phyloP scores from a whole-genome alignment of 2,329 filamentous ascomycete genomes.

The Alternaria arbusti region DNA sequence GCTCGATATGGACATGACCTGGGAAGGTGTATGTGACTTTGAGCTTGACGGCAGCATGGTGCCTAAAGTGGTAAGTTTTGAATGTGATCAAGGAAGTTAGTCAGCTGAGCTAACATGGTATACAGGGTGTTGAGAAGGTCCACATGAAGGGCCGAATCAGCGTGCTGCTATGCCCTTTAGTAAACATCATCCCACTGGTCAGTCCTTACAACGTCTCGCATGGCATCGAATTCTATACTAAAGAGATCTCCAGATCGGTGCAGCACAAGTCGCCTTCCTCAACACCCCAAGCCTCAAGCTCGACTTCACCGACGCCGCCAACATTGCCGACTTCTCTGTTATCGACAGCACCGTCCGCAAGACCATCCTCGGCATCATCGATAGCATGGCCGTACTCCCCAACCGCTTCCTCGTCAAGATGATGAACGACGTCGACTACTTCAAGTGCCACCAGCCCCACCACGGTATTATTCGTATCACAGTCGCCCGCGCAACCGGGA shows the following conservation, averaged over 20 bases:
- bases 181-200: conserved; percentile 56
- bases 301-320: conserved; percentile 57
- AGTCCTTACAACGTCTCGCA: not conserved
- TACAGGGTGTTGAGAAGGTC: conserved; percentile 55
- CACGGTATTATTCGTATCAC: conserved; percentile 55
- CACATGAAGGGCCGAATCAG: conserved; percentile 54
- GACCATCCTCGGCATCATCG: conserved; percentile 54
- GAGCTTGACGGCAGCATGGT: conserved; percentile 55
- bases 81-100: not conserved
- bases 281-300: conserved; percentile 56
- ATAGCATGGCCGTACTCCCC: conserved; percentile 55
- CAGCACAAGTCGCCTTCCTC: conserved; percentile 58
- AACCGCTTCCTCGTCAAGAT: conserved; percentile 60
- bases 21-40: conserved; percentile 57
- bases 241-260: conserved; percentile 51
- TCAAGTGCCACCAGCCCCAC: conserved; percentile 56
- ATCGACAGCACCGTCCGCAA: conserved; percentile 55
- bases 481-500: conserved; percentile 50
- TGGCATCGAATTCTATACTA: not conserved
- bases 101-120: not conserved
- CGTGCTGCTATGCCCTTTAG: conserved; percentile 55
- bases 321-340: conserved; percentile 53
- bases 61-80: conserved; percentile 48
- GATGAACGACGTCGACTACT: conserved; percentile 55
- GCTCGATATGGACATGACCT: conserved; percentile 56